Base-by-base conservation (phyloP, 129 eudicot species). In the Artemisia tridentata region DNA sequence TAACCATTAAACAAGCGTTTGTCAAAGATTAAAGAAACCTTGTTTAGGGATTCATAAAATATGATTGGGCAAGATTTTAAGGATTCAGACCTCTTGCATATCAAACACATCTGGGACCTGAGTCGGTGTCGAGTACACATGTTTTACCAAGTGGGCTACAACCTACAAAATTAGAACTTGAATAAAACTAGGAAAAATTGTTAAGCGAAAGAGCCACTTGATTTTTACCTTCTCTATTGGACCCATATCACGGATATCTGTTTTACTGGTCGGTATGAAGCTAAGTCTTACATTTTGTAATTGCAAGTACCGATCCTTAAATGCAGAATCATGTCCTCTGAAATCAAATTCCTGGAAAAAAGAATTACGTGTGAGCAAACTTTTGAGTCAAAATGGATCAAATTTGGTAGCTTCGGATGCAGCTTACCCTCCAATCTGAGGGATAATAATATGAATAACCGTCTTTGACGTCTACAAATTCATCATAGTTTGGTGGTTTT, bases 251-350 rank as follows among this genome's bases (percentile, higher is more conserved):
- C 68, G 96, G 83, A 92, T 81, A 73, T 92, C 98, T 16, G 82
- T 81, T 75, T 92, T 92, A 31, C 73, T 79, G 13, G 98, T 92
- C 0, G 96, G 98, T 68, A 92, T 83, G 67, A 92, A 92, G 76
- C 98, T 92, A 77, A 92, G 78, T 68, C 98, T 89, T 18, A 92
- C 95, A 66, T 92, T 92, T 63, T 92, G 98, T 77, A 92, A 51
- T 61, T 92, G 98, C 67, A 92, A 67, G 38, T 84, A 86, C 64
- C 95, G 81, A 68, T 88, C 96, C 52, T 89, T 92, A 72, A 92
- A 92, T 15, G 98, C 98, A 59, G 98, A 92, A 73, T 92, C 98
- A 57, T 92, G 98, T 19, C 95, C 98, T 68, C 80, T 74, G 83
- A 80, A 92, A 51, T 92, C 95, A 69, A 83, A 88, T 3, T 86